Percentiles rank a stretch among this genome's conserved stretches.
These are phyloP conservation scores for Litsea cubeba DNA, from an alignment of 164 flowering plant genomes.

Conservation along the genomic window DNA sequence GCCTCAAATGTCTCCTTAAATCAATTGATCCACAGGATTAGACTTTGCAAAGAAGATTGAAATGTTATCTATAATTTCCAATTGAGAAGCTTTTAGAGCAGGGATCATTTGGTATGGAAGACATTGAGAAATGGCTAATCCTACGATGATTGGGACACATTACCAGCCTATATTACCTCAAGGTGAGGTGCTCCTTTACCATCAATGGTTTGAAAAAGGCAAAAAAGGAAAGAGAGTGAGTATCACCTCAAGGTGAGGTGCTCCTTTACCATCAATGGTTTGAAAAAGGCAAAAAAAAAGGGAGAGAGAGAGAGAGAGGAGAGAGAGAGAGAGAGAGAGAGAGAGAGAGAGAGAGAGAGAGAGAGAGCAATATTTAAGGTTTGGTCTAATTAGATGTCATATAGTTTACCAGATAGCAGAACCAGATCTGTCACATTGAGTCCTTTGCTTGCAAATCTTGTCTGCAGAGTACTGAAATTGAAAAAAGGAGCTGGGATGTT, in stretches of 20 bases:
- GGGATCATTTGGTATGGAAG: neutral
- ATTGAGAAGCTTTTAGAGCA: neutral
- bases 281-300: neutral
- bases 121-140: neutral
- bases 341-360: neutral
- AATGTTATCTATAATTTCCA: neutral
- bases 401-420: constrained; percentile 53
- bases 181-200: neutral
- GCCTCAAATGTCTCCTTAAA: neutral
- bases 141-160: neutral
- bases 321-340: no score
- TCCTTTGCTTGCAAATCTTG: constrained; percentile 46
- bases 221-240: neutral
- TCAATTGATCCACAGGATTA: neutral
- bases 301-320: neutral
- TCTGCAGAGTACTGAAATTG: constrained; percentile 52
- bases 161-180: neutral
- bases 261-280: neutral
- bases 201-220: neutral
- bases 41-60: neutral
- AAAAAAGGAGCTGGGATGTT: constrained; percentile 56
- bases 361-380: neutral
- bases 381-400: neutral
- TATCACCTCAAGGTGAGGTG: neutral
- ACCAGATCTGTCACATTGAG: constrained; percentile 67